Base-by-base conservation (phyloP, 495 filamentous ascomycete genomes). In the Penicillium steckii region DNA sequence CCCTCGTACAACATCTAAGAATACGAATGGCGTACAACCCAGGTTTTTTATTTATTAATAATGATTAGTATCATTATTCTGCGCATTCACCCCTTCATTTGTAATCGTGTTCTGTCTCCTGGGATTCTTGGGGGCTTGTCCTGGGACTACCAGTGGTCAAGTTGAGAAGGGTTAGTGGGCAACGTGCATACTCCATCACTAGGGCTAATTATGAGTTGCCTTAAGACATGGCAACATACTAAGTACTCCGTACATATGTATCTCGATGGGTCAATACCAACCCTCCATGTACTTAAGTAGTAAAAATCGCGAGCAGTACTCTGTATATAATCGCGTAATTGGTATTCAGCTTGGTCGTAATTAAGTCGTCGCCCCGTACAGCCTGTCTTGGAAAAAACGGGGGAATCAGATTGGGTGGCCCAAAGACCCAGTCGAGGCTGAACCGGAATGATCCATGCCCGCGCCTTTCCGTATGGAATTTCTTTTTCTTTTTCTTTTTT, bases 401-500 rank as follows among this genome's bases (percentile, higher is more conserved):
- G 57, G 55, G 57, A 44, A 37, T 44, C 52, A 60, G 48, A 60
- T 59, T 44, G 47, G 33, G 44, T 55, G 48, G 54, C 24, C 42
- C 42, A 40, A n/a, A 13, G 41, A 46, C 50, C 49, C 27, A 13
- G 51, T 55, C 53, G 52, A 56, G 53, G 52, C 53, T 60, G 52
- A 56, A 53, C 49, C 57, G 46, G 45, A 53, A 38, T 40, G 44
- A 60, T 60, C 53, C 53, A 29, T 59, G 56, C 46, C 51, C 33
- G 41, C 43, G 33, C 54, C 54, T 47, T 52, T 37, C 37, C 35
- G 25, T 25, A 45, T 23, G 25, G 8, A 22, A 33, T 47, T 47
- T 4, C 8, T 42, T 24, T 37, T 37, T n/a, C 18, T 18, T 17
- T 8, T 6, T 37, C 7, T 17, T 12, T 6, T 6, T 6, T 17